Conservation (phyloP, 1,284 basidiomycete species). For the Neonothopanus nambi region DNA sequence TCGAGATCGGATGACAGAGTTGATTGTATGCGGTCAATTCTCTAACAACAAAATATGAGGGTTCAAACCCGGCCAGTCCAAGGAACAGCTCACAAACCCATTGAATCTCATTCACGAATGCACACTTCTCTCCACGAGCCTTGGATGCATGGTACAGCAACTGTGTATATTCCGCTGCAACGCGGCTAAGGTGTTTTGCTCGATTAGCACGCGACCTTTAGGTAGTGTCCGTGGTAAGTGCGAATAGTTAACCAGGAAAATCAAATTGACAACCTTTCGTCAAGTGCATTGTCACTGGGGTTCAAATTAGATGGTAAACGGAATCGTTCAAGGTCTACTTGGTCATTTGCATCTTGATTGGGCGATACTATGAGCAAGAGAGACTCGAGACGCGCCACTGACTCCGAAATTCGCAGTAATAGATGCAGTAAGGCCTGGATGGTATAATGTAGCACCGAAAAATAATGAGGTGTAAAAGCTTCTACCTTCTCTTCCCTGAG, state of each 20-base stretch:
- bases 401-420: slow-evolving; percentile 87
- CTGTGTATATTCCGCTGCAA: slow-evolving; percentile 90
- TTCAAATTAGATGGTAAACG: slow-evolving; percentile 27
- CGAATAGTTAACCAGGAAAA: not conserved
- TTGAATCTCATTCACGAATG: slow-evolving; percentile 80
- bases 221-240: slow-evolving; percentile 9
- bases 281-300: slow-evolving; percentile 34
- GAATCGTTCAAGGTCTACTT: slow-evolving; percentile 31
- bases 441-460: slow-evolving; percentile 5
- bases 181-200: slow-evolving; percentile 83
- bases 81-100: slow-evolving; percentile 64
- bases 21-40: slow-evolving; percentile 77
- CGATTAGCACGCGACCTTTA: slow-evolving; percentile 59
- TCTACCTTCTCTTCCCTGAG: slow-evolving; percentile 83
- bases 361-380: slow-evolving; percentile 69
- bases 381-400: slow-evolving; percentile 79
- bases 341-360: slow-evolving; percentile 38
- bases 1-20: slow-evolving; percentile 85
- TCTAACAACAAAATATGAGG: slow-evolving; percentile 43
- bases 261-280: slow-evolving; percentile 10
- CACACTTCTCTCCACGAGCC: slow-evolving; percentile 72
- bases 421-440: slow-evolving; percentile 77
- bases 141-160: slow-evolving; percentile 89
- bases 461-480: slow-evolving; percentile 3
- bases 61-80: slow-evolving; percentile 15